A percentile compares a stretch with the other conserved stretches of the same genome.
phyloP scores from a whole-genome alignment of 768 basidiomycete genomes.

The Tubosaeta sp. region DNA sequence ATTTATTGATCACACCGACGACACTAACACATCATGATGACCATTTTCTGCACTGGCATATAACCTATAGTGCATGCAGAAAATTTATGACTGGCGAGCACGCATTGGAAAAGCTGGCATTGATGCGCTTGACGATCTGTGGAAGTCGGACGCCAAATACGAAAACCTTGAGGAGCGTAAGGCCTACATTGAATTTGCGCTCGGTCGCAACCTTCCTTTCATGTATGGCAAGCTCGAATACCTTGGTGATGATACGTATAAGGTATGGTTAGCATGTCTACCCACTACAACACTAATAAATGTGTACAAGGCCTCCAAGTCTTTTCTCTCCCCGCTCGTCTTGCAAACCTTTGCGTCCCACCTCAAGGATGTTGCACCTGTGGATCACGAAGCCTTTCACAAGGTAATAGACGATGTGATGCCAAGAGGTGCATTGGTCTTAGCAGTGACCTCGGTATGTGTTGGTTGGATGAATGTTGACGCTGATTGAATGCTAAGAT shows the following conservation, averaged over 20 bases:
- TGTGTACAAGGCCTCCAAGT: neutral
- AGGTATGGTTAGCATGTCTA: too few relatives aligned
- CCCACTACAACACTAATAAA: too few relatives aligned
- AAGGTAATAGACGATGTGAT: neutral
- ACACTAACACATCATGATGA: too few relatives aligned
- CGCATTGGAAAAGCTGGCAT: neutral
- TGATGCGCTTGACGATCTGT: neutral
- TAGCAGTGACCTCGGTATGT: neutral
- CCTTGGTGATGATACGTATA: neutral
- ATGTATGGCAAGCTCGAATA: neutral
- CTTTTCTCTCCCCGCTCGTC: neutral
- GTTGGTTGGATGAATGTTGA: too few relatives aligned
- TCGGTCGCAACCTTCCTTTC: neutral
- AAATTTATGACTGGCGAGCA: neutral
- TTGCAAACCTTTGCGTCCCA: neutral
- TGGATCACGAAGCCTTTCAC: neutral
- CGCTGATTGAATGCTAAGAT: too few relatives aligned
- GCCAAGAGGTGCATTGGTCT: neutral
- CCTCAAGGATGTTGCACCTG: neutral
- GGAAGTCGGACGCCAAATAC: neutral
- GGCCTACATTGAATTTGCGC: neutral
- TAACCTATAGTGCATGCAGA: constrained; percentile 1
- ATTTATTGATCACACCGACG: too few relatives aligned
- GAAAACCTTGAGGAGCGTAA: neutral
- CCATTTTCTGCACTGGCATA: too few relatives aligned